Evolutionary conservation across 148 eudicot genomes (phyloP).

Genomic region (Amaranthus palmeri): DNA sequence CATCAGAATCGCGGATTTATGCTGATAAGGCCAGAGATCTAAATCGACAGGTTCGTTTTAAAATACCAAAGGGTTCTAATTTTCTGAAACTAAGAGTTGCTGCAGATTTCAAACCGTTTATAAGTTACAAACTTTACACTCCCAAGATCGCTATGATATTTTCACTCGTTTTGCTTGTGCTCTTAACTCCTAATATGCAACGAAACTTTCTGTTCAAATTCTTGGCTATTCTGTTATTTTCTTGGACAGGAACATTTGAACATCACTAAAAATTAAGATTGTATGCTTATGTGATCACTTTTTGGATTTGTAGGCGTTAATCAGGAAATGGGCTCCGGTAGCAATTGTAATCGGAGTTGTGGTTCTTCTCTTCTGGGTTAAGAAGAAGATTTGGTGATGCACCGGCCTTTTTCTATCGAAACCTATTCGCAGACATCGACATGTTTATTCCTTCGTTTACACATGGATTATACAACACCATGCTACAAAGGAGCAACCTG

Average conservation of each 20-base stretch:
- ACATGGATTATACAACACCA: not conserved
- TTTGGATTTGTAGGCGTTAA: slow-evolving; percentile 58
- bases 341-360: slow-evolving; percentile 87
- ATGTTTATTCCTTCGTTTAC: slow-evolving; percentile 4
- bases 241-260: no score
- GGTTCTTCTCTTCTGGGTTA: slow-evolving; percentile 68
- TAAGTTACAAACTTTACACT: no score
- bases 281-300: not conserved
- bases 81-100: not conserved
- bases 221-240: no score
- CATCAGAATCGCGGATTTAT: slow-evolving; percentile 91
- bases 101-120: not conserved
- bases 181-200: no score
- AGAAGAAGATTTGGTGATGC: slow-evolving; percentile 69
- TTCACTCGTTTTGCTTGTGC: no score
- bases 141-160: no score
- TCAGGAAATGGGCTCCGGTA: slow-evolving; percentile 87
- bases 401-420: not conserved
- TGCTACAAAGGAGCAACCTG: not conserved
- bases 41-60: slow-evolving; percentile 77
- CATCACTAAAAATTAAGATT: no score
- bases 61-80: not conserved
- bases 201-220: no score
- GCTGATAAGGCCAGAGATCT: slow-evolving; percentile 93
- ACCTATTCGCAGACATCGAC: not conserved